These are phyloP conservation scores for Cryptococcus sp. DNA, from an alignment of 1,284 basidiomycete species.

Conservation along the genomic window DNA sequence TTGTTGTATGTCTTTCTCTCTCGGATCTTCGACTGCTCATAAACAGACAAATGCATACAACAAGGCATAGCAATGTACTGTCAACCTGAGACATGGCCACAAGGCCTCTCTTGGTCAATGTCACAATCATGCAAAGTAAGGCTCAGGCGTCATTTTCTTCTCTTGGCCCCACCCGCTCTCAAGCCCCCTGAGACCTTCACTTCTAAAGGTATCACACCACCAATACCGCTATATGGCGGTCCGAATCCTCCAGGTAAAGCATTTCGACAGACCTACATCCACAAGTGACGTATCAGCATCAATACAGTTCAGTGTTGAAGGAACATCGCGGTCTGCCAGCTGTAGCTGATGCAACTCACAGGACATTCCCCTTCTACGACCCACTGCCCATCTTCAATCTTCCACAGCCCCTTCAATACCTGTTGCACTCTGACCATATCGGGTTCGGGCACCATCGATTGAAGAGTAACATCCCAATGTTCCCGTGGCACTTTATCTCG, in stretches of 20 bases:
- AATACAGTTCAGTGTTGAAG: not conserved
- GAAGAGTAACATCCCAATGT: constrained; percentile 19
- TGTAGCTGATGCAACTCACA: constrained; percentile 31
- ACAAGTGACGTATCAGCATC: not conserved
- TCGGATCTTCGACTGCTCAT: too few relatives aligned
- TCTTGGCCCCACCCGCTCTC: constrained; percentile 1
- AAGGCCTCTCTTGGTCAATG: too few relatives aligned
- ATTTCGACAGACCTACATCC: constrained; percentile 21
- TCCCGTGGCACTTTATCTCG: constrained; percentile 7
- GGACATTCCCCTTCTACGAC: constrained; percentile 52
- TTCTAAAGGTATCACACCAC: constrained; percentile 13
- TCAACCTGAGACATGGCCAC: too few relatives aligned
- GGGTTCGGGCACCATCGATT: constrained; percentile 9
- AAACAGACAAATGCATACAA: too few relatives aligned
- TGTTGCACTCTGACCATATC: constrained; percentile 24
- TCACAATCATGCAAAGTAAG: too few relatives aligned
- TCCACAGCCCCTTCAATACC: constrained; percentile 42
- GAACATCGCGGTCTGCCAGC: not conserved
- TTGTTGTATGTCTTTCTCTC: too few relatives aligned
- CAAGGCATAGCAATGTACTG: too few relatives aligned
- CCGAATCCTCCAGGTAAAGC: constrained; percentile 22
- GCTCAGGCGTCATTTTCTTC: not conserved
- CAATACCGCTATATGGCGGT: constrained; percentile 16
- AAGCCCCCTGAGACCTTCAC: constrained; percentile 5
- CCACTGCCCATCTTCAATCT: constrained; percentile 24